Base-by-base conservation (phyloP, 768 basidiomycete genomes). In the Mycena amicta region DNA sequence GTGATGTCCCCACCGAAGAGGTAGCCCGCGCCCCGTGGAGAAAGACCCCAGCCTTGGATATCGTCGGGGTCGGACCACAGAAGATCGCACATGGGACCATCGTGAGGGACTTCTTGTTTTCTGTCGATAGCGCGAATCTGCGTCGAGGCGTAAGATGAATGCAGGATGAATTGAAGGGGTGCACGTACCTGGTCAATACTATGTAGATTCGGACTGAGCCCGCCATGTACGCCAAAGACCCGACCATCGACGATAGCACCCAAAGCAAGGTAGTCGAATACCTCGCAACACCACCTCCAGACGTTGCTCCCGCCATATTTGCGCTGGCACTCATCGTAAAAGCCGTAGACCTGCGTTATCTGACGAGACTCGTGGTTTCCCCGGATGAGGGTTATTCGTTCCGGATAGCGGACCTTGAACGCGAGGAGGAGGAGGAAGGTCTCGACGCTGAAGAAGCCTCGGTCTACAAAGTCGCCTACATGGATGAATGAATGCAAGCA, bases 11-110 rank as follows among this genome's bases (percentile, higher is more conserved):
- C 88, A 31, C 96, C 95, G 70, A 98, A 98, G 46, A 97, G 82
- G 74, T 88, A 99, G 4, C 96, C 96, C 6, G 97, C 97, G 40
- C 96, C 96, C 61, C 96, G 86, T n/a, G 96, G 96, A 20, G 96
- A 98, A 57, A 98, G 79, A 40, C 95, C 94, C 96, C 96, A 99
- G 31, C 94, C 95, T 43, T 81, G 79, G 56, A 97, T 95, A 68
- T 98, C 95, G 72, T 98, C 96, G 45, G 96, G 96, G 78, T 98
- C 96, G 58, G 95, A 97, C 96, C 96, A 98, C n/a, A 98, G 79
- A 2, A 98, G 79, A 75, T 98, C 96, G 69, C 96, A 98, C 96
- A 98, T 98, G 6, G 95, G 88, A 13, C 96, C 96, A 70, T 98
- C 96, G 72, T 98, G 96, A 26, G 96, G 96, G 23, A 98, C 96